Evolutionary conservation across 768 basidiomycete species (phyloP).

Genomic region (Royoungia palumana): DNA sequence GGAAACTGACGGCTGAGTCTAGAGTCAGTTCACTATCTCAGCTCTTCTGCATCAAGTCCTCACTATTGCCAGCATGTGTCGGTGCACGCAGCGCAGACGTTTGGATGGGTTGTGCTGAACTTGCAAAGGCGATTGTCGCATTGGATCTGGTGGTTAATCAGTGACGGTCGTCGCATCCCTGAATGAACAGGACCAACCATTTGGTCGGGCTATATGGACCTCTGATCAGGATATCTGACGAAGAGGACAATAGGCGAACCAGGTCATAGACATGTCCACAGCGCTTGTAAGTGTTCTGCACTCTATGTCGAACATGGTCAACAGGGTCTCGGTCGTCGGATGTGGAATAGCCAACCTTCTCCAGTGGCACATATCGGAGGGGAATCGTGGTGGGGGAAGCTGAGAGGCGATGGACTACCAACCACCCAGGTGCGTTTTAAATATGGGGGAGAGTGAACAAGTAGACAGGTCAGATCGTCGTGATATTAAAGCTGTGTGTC

Average conservation of each 20-base stretch:
- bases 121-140: conserved; percentile 66
- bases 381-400: conserved; percentile 18
- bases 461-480: conserved; percentile 22
- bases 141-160: conserved; percentile 46
- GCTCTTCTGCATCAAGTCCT: conserved; percentile 27
- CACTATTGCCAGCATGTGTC: conserved; percentile 78
- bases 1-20: conserved; percentile 63
- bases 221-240: conserved; percentile 12
- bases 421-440: conserved; percentile 24
- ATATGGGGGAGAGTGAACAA: conserved; percentile 13
- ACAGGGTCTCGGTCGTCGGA: conserved; percentile 9
- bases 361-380: conserved; percentile 60
- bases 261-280: conserved; percentile 55
- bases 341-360: conserved; percentile 51
- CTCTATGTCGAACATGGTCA: conserved; percentile 39
- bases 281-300: conserved; percentile 56
- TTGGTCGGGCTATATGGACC: conserved; percentile 49
- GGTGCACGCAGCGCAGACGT: conserved; percentile 56
- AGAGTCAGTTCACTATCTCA: conserved; percentile 21
- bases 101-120: conserved; percentile 65
- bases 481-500: conserved; percentile 20
- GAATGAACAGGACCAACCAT: conserved; percentile 40
- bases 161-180: conserved; percentile 1
- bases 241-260: conserved; percentile 37
- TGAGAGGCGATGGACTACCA: background rate